Evolutionary conservation across 2,329 filamentous ascomycete genomes (phyloP), one percentile per base, ranked within the genome.

Genomic region (Trichoderma sp.): DNA sequence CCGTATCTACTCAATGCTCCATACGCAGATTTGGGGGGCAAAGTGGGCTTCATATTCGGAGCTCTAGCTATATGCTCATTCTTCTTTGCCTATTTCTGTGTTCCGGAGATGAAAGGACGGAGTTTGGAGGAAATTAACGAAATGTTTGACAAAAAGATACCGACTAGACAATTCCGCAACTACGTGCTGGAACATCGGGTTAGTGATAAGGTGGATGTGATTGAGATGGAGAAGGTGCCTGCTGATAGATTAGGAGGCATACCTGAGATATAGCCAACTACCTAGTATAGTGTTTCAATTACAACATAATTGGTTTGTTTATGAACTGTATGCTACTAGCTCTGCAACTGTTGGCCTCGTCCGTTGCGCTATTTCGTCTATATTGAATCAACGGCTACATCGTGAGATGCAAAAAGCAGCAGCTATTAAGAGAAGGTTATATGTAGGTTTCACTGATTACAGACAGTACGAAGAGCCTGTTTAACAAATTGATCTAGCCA

Each of bases 51-150:
- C 65, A 68, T 68, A 43, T 68, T 68, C 17, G 65, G 65, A 3
- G 65, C 50, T 6, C 26, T 68, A 6, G 65, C 65, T 8, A 58
- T 68, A 20, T 68, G 65, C 17, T 68, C 65, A 17, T 68, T 68
- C 23, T 20, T 68, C 34, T 68, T 68, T 58, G 65, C 65, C 8
- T 68, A 58, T 34, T 68, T 68, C 26, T 68, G 65, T 17, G 65
- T 68, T 30, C 65, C 65, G 1, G 65, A 68, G 7, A 68, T 68
- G 65, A 68, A 68, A 12, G 65, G 65, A 0, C 32, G 65, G 17
- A 68, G 65, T 30, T 43, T 68, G 11, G 65, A 68, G 15, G 65
- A 68, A 23, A 68, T 68, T 13, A 68, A 68, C 15, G 65, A 68
- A 58, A 68, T 68, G 65, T 68, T 68, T 68, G 65, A 68, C 34